Conservation (phyloP, 305 asterid genomes). For the Fraxinus floribunda region DNA sequence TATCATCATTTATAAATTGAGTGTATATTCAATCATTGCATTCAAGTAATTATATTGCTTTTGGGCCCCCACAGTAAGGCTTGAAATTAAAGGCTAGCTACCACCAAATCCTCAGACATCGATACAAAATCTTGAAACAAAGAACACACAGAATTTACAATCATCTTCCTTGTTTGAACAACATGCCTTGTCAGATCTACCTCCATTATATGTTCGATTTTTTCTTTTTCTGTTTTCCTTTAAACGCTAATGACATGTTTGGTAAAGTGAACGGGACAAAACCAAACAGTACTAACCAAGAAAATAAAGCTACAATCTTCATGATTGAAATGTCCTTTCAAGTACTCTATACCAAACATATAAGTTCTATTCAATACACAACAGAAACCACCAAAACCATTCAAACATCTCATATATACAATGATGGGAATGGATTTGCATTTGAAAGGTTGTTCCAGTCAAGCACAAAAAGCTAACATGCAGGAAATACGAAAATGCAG, state of each 20-base stretch:
- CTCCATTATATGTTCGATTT: background rate
- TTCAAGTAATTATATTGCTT: background rate
- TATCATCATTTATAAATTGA: background rate
- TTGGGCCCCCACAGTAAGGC: constrained; percentile 21
- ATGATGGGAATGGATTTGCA: background rate
- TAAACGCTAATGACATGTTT: background rate
- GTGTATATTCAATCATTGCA: background rate
- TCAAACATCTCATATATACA: background rate
- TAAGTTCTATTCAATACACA: background rate
- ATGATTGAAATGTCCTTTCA: background rate
- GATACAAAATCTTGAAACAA: background rate
- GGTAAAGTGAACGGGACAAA: background rate
- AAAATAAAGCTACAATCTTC: background rate
- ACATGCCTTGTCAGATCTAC: constrained; percentile 19
- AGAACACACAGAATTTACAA: constrained; percentile 16
- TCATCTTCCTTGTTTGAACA: constrained; percentile 13
- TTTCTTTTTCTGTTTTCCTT: background rate
- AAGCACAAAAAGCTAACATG: background rate
- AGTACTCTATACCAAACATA: background rate
- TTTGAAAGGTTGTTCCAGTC: background rate
- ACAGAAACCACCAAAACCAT: background rate
- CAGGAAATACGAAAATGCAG: background rate
- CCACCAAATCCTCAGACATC: constrained; percentile 10
- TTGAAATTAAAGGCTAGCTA: background rate
- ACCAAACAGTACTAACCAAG: background rate